A percentile compares a stretch with the other conserved stretches of the same genome.
These are phyloP conservation scores for Rhizopus delemar DNA, from an alignment of 371 early-diverging fungal species.

Conservation along the genomic window DNA sequence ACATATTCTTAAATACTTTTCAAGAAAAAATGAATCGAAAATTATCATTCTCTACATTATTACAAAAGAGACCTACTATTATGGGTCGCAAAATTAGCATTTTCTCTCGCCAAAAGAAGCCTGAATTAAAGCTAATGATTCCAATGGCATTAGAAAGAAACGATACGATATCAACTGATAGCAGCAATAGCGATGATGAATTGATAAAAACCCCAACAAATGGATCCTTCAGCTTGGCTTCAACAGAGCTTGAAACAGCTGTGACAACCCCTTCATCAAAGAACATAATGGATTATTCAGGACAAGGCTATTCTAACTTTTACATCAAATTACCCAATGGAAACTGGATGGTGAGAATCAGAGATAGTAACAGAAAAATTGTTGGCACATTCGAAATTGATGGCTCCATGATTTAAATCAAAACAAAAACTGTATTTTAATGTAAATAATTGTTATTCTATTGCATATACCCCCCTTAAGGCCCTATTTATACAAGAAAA, in stretches of 20 bases:
- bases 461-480: background rate
- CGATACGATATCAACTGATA: background rate
- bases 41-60: constrained; percentile 15
- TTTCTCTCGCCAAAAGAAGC: constrained; percentile 5
- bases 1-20: background rate
- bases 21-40: background rate
- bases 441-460: background rate
- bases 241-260: background rate
- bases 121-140: constrained; percentile 5
- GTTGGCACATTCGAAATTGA: constrained; percentile 40
- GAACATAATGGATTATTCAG: background rate
- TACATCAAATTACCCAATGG: constrained; percentile 42
- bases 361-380: constrained; percentile 37
- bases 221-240: background rate
- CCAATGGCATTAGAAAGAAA: constrained; percentile 3
- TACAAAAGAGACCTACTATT: constrained; percentile 8
- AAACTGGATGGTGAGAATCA: constrained; percentile 35
- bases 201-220: constrained; percentile 1
- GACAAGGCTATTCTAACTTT: constrained; percentile 37
- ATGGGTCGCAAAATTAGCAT: constrained; percentile 8
- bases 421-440: background rate
- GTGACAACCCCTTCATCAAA: background rate
- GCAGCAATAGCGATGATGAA: constrained; percentile 1
- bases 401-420: constrained; percentile 34
- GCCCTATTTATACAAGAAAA: too few species aligned